phyloP scores from a whole-genome alignment of 2,329 filamentous ascomycete species.

The Fusarium beomiforme region DNA sequence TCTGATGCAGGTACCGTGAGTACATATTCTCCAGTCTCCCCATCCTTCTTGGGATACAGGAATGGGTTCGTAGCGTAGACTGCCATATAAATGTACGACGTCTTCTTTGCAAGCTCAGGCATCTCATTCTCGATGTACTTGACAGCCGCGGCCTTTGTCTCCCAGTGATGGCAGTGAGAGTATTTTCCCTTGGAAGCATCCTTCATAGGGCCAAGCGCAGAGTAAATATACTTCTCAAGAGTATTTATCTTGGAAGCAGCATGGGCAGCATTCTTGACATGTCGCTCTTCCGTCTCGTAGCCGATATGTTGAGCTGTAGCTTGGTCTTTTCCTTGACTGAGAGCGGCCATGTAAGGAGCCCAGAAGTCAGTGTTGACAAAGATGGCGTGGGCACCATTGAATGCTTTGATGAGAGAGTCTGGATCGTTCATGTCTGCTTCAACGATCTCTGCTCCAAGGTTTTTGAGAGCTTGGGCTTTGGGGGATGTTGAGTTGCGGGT shows the following conservation, averaged over 20 bases:
- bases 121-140: slow-evolving; percentile 54
- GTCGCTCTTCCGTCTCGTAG: slow-evolving; percentile 57
- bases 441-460: slow-evolving; percentile 54
- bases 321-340: slow-evolving; percentile 48
- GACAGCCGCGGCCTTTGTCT: slow-evolving; percentile 60
- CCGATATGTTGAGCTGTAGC: slow-evolving; percentile 50
- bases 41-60: slow-evolving; percentile 40
- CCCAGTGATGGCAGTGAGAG: slow-evolving; percentile 58
- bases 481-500: slow-evolving; percentile 55
- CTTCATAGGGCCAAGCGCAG: slow-evolving; percentile 58
- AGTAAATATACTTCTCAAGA: slow-evolving; percentile 59
- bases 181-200: slow-evolving; percentile 56
- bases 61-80: slow-evolving; percentile 38
- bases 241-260: slow-evolving; percentile 55
- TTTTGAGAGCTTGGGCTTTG: slow-evolving; percentile 51
- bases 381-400: slow-evolving; percentile 56
- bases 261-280: slow-evolving; percentile 64
- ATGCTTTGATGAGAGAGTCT: slow-evolving; percentile 51
- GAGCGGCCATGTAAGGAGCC: slow-evolving; percentile 52
- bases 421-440: slow-evolving; percentile 55
- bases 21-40: slow-evolving; percentile 43
- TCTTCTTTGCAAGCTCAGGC: slow-evolving; percentile 55
- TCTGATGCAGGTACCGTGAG: slow-evolving; percentile 44
- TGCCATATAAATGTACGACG: slow-evolving; percentile 39
- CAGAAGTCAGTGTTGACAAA: slow-evolving; percentile 66